Conservation (phyloP, 768 basidiomycete genomes). For the Panaeolus cyanescens region DNA sequence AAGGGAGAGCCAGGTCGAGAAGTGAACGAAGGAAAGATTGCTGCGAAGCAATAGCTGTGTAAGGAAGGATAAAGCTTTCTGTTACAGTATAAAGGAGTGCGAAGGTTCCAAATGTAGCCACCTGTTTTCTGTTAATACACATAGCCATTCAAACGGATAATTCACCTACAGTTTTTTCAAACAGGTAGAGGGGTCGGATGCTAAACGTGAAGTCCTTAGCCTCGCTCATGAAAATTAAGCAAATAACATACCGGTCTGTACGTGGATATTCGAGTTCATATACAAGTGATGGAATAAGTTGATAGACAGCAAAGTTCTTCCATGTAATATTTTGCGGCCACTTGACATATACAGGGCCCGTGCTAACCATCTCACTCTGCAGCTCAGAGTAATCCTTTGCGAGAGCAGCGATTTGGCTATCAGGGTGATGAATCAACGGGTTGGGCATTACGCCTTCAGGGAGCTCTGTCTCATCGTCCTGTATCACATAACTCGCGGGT, state of each 20-base stretch:
- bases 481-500: constrained; percentile 9
- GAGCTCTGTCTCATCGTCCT: constrained; percentile 12
- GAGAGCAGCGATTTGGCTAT: constrained; percentile 60
- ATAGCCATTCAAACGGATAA: constrained; percentile 15
- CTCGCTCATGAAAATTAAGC: background rate
- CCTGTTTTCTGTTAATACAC: constrained; percentile 33
- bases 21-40: constrained; percentile 70
- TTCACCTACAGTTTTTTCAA: constrained; percentile 65
- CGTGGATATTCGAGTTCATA: constrained; percentile 97
- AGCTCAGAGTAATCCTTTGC: constrained; percentile 80
- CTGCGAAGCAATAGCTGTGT: constrained; percentile 65
- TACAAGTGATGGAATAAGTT: constrained; percentile 88
- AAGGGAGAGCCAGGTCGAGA: constrained; percentile 87
- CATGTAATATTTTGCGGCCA: constrained; percentile 89
- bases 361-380: constrained; percentile 72
- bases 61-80: constrained; percentile 91
- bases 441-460: constrained; percentile 33
- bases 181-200: constrained; percentile 79
- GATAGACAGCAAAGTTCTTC: constrained; percentile 82
- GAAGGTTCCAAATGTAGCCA: constrained; percentile 96
- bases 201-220: constrained; percentile 30
- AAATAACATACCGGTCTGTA: constrained; percentile 65
- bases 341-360: constrained; percentile 63
- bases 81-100: constrained; percentile 91
- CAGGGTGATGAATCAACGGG: constrained; percentile 66